phyloP scores from a whole-genome alignment of 768 basidiomycete species.

The Collybiopsis luxurians region DNA sequence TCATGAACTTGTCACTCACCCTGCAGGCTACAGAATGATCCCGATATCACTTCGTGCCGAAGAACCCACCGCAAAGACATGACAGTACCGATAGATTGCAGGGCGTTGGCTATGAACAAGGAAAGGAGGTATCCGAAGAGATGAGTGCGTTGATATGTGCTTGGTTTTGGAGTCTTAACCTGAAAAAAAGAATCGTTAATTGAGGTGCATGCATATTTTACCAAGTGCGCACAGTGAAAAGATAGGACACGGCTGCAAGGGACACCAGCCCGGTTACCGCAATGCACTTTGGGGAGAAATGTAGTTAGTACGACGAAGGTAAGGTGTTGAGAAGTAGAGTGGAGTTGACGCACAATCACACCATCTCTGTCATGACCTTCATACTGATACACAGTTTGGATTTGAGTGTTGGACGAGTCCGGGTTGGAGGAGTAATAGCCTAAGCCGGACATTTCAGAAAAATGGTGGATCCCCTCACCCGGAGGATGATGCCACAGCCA shows the following conservation, averaged over 20 bases:
- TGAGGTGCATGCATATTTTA: not conserved
- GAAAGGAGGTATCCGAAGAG: constrained; percentile 18
- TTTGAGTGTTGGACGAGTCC: not conserved
- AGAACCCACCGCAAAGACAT: constrained; percentile 19
- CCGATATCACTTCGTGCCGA: constrained; percentile 3
- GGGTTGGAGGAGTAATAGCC: not conserved
- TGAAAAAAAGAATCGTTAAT: constrained; percentile 1
- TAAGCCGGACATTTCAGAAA: not conserved
- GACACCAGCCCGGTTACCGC: constrained; percentile 16
- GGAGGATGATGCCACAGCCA: no score
- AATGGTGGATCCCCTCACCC: no score
- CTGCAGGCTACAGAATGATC: constrained; percentile 14
- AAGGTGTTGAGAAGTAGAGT: not conserved
- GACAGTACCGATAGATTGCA: constrained; percentile 14
- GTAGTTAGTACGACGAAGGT: not conserved
- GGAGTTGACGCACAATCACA: constrained; percentile 1
- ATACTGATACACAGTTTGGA: not conserved
- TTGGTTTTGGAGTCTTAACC: constrained; percentile 5
- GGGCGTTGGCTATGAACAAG: constrained; percentile 17
- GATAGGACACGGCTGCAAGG: constrained; percentile 10
- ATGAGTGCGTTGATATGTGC: constrained; percentile 12
- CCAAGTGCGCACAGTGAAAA: constrained; percentile 12
- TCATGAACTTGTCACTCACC: no score
- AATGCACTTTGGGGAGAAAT: constrained; percentile 3
- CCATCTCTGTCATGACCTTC: constrained; percentile 1